These are phyloP conservation scores for Teunomyces stri DNA, from an alignment of 805 yeast species.

Conservation along the genomic window DNA sequence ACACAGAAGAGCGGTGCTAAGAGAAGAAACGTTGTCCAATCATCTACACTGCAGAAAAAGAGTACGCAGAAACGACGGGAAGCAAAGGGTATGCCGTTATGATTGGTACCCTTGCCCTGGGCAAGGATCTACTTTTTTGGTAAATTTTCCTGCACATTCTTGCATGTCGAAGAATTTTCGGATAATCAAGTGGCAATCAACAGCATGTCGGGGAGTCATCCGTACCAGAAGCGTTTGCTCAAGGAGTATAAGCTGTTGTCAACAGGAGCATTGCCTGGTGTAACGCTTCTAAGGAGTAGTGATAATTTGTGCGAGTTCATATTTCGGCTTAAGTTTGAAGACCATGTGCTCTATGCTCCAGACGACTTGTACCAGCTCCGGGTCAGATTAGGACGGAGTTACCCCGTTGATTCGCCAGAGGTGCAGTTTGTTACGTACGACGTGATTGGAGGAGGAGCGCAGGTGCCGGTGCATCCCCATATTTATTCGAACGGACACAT, in stretches of 20 bases:
- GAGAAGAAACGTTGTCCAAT: not conserved
- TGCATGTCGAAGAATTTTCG: too few relatives aligned
- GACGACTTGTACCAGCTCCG: constrained; percentile 38
- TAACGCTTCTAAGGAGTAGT: constrained; percentile 17
- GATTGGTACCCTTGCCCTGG: not conserved
- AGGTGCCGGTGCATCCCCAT: constrained; percentile 71
- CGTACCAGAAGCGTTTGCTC: constrained; percentile 26
- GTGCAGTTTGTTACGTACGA: constrained; percentile 45
- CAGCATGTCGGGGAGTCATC: constrained; percentile 16
- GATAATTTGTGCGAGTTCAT: constrained; percentile 19
- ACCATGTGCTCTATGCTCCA: constrained; percentile 13
- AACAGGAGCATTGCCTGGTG: constrained; percentile 18
- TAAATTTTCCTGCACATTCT: too few relatives aligned
- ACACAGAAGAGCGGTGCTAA: not conserved
- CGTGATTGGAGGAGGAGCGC: constrained; percentile 2
- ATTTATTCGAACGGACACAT: constrained; percentile 75
- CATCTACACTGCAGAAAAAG: not conserved
- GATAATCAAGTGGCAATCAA: too few relatives aligned
- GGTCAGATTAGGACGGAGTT: constrained; percentile 41
- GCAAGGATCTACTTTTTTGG: too few relatives aligned
- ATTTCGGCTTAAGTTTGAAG: constrained; percentile 17
- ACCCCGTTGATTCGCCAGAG: constrained; percentile 61
- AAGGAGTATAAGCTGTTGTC: constrained; percentile 24
- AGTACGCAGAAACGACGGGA: not conserved
- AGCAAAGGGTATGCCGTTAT: constrained; percentile 5